Conservation (phyloP, 768 basidiomycete genomes). For the Naganishia randhawae region DNA sequence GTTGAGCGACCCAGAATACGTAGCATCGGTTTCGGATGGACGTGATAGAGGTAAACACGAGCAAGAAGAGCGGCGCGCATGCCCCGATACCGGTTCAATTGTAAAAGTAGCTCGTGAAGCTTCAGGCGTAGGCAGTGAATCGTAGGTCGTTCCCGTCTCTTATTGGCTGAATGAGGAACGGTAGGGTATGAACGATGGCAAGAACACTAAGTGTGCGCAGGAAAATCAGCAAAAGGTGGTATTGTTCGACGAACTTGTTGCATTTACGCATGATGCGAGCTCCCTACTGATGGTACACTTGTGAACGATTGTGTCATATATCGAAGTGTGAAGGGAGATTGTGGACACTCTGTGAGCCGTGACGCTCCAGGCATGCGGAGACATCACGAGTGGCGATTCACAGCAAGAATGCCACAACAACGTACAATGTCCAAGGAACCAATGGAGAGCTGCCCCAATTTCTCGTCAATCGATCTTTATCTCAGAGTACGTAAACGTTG, state of each 20-base stretch:
- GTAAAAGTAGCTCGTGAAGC: conserved; percentile 22
- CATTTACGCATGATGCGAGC: conserved; percentile 18
- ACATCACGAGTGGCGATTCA: too few species aligned
- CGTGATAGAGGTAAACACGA: conserved; percentile 23
- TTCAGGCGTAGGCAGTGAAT: conserved; percentile 6
- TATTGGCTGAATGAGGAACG: conserved; percentile 6
- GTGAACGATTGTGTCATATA: conserved; percentile 19
- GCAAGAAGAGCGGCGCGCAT: conserved; percentile 14
- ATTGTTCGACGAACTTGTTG: background rate
- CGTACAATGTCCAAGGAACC: conserved; percentile 24
- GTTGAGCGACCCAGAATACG: conserved; percentile 25
- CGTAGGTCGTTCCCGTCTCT: conserved; percentile 8
- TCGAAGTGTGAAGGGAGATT: conserved; percentile 13
- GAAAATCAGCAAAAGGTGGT: background rate
- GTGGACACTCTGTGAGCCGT: conserved; percentile 20
- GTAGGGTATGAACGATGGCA: conserved; percentile 18
- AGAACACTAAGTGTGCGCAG: conserved; percentile 8
- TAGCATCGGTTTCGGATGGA: conserved; percentile 21
- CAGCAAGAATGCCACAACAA: background rate
- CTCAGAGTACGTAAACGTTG: background rate
- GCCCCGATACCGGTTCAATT: conserved; percentile 26
- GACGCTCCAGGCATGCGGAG: conserved; percentile 1
- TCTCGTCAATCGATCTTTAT: conserved; percentile 9
- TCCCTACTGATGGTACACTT: conserved; percentile 24
- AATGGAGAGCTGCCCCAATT: conserved; percentile 25